Conservation (phyloP, 176 grass and related monocot species). For the Thalia dealbata region DNA sequence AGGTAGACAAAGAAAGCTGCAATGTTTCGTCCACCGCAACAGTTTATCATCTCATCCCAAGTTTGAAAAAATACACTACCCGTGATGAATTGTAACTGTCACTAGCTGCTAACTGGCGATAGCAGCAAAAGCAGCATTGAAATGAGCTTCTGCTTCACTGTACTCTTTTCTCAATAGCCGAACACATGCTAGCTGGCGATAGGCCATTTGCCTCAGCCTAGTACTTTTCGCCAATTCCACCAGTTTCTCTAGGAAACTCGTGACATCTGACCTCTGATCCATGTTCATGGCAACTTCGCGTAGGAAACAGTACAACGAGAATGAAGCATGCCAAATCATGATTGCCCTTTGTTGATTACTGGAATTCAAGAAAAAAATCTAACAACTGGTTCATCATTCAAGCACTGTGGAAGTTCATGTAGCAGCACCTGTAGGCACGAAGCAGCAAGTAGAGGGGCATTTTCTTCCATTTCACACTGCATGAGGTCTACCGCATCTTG, state of each 20-base stretch:
- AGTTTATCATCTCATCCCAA: too few species aligned
- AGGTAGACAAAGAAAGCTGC: too few species aligned
- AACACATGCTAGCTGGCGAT: conserved; percentile 79
- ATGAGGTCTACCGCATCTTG: conserved; percentile 83
- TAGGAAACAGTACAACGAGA: conserved; percentile 69
- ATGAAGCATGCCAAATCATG: conserved; percentile 54
- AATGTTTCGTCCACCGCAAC: too few species aligned
- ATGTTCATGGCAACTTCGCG: conserved; percentile 68
- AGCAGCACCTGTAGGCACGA: conserved; percentile 76
- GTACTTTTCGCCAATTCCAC: conserved; percentile 33
- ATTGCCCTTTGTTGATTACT: conserved; percentile 39
- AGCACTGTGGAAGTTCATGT: conserved; percentile 55
- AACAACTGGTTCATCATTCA: conserved; percentile 58
- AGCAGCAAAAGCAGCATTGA: conserved; percentile 64
- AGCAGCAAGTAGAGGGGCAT: conserved; percentile 52
- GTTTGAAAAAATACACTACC: too few species aligned
- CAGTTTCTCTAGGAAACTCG: conserved; percentile 59
- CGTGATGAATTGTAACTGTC: too few species aligned
- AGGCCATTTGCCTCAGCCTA: conserved; percentile 74
- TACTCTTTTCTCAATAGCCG: conserved; percentile 66
- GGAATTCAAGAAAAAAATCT: conserved; percentile 64
- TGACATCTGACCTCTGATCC: conserved; percentile 49
- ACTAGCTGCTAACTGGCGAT: too few species aligned
- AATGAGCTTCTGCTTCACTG: conserved; percentile 44
- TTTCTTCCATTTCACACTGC: conserved; percentile 62